These are phyloP conservation scores for Millerozyma miso DNA, from an alignment of 805 yeast genomes.

Conservation along the genomic window DNA sequence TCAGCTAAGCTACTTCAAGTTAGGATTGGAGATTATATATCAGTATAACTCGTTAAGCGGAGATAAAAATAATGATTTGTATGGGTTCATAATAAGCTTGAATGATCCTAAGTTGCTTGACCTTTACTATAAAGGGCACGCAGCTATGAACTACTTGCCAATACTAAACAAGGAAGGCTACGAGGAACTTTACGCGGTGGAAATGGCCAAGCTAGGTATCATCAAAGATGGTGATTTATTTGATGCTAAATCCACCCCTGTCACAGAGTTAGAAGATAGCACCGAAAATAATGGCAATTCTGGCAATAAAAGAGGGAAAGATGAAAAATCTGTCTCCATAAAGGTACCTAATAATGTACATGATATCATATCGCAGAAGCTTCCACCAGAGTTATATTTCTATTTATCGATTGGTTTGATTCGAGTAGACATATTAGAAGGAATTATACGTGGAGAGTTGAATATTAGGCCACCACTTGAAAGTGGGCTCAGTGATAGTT, in stretches of 20 bases:
- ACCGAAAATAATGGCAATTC: neutral
- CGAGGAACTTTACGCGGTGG: slow-evolving; percentile 54
- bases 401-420: slow-evolving; percentile 77
- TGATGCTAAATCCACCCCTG: slow-evolving; percentile 5
- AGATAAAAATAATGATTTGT: slow-evolving; percentile 24
- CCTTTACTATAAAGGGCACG: slow-evolving; percentile 61
- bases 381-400: slow-evolving; percentile 82
- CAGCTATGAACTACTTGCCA: slow-evolving; percentile 70
- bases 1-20: slow-evolving; percentile 36
- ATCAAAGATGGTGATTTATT: slow-evolving; percentile 15
- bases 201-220: slow-evolving; percentile 33
- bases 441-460: slow-evolving; percentile 60
- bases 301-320: neutral
- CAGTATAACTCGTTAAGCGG: slow-evolving; percentile 29
- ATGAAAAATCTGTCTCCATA: slow-evolving; percentile 5
- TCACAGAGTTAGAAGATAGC: neutral
- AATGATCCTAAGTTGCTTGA: slow-evolving; percentile 44
- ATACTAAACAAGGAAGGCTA: slow-evolving; percentile 65
- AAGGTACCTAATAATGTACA: slow-evolving; percentile 75
- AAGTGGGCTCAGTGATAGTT: slow-evolving; percentile 54
- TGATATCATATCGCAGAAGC: slow-evolving; percentile 74
- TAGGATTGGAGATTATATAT: slow-evolving; percentile 36
- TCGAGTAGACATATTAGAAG: slow-evolving; percentile 58
- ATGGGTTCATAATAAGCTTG: slow-evolving; percentile 44
- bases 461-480: slow-evolving; percentile 65